Conservation (phyloP, 73 alveolate species). For the Paramecium biaurelia region DNA sequence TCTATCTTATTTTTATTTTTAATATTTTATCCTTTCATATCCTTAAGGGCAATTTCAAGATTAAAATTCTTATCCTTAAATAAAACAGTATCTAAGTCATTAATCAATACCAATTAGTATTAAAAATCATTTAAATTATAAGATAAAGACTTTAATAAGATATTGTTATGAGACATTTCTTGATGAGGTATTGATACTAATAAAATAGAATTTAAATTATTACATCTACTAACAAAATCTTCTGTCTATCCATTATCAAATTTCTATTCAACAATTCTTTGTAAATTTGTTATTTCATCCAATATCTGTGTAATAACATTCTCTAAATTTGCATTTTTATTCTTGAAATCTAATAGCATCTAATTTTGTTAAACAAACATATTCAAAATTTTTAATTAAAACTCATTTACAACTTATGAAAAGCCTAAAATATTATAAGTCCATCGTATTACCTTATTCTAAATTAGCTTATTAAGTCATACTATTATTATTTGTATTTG, state of each 20-base stretch:
- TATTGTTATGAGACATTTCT: slow-evolving; percentile 17
- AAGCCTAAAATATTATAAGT: not conserved
- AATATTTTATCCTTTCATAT: slow-evolving; percentile 7
- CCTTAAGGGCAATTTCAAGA: not conserved
- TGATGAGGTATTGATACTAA: slow-evolving; percentile 16
- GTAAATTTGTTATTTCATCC: slow-evolving; percentile 29
- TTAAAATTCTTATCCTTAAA: slow-evolving; percentile 38
- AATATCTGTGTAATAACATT: slow-evolving; percentile 1
- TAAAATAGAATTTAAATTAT: not conserved
- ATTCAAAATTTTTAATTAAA: slow-evolving; percentile 32
- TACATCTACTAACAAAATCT: slow-evolving; percentile 13
- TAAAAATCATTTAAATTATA: not conserved
- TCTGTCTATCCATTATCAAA: slow-evolving; percentile 14
- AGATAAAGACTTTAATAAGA: not conserved
- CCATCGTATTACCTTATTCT: not conserved
- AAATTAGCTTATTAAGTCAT: not conserved
- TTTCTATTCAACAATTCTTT: slow-evolving; percentile 32
- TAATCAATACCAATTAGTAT: not conserved
- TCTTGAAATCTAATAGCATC: slow-evolving; percentile 34
- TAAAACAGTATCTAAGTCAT: slow-evolving; percentile 37
- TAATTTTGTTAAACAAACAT: slow-evolving; percentile 33
- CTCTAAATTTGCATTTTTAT: slow-evolving; percentile 1
- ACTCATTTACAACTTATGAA: slow-evolving; percentile 27
- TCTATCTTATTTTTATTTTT: not conserved
- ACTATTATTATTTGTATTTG: not conserved